Percentiles rank a stretch among this genome's conserved stretches.
Evolutionary conservation across 2,329 filamentous ascomycete genomes (phyloP).

Genomic region (Ceratocystis cacaofunesta): DNA sequence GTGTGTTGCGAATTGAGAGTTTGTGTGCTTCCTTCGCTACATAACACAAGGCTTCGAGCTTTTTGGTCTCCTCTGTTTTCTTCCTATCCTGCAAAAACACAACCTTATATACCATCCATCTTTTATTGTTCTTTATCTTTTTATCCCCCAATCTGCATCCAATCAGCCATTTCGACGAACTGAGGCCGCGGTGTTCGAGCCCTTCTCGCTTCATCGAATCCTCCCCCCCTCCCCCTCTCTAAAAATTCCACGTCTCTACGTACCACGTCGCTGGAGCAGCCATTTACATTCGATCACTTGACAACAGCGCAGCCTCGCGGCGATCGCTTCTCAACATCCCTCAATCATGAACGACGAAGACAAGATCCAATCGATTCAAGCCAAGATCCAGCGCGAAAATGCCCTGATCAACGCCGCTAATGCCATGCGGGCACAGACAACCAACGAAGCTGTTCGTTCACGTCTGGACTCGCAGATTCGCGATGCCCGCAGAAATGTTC

Average conservation of each 20-base stretch:
- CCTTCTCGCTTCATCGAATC: not conserved
- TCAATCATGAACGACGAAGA: slow-evolving; percentile 49
- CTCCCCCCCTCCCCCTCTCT: not conserved
- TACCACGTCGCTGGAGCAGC: not conserved
- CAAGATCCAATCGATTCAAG: slow-evolving; percentile 64
- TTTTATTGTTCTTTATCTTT: not conserved
- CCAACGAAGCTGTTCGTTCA: slow-evolving; percentile 81
- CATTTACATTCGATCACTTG: not conserved
- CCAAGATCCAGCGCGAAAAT: slow-evolving; percentile 97
- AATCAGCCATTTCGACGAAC: not conserved
- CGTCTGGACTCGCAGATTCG: slow-evolving; percentile 87
- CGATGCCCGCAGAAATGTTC: slow-evolving; percentile 81
- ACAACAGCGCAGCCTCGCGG: slow-evolving; percentile 1
- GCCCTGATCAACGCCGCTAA: slow-evolving; percentile 87
- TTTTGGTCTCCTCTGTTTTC: not conserved
- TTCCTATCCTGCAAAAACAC: not conserved
- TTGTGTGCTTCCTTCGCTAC: not conserved
- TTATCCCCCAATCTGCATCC: not conserved
- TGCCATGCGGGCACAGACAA: slow-evolving; percentile 88
- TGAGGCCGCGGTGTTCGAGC: not conserved
- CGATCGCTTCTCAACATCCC: not conserved
- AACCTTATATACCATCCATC: not conserved
- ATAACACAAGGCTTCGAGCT: not conserved
- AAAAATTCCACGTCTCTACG: not conserved
- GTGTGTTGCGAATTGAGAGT: not conserved